These are phyloP conservation scores for Paraconiothyrium brasiliense DNA, from an alignment of 2,329 filamentous ascomycete species.

Conservation along the genomic window DNA sequence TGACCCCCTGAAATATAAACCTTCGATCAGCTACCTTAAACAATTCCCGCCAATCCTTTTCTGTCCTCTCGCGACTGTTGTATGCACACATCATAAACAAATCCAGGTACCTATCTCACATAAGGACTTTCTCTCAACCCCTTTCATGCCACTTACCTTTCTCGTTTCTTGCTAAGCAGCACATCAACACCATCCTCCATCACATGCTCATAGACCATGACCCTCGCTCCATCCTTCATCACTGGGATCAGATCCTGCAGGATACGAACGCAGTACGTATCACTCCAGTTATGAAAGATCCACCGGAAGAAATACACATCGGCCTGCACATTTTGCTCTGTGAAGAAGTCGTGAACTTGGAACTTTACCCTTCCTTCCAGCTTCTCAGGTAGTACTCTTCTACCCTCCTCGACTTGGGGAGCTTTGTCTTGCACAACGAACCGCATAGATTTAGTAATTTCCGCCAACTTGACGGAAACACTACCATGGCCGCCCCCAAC, in stretches of 20 bases:
- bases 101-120: neutral
- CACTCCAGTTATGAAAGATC: constrained; percentile 50
- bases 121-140: neutral
- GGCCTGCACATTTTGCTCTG: neutral
- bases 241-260: constrained; percentile 42
- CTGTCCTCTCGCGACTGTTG: neutral
- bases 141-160: neutral
- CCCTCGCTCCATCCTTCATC: constrained; percentile 28
- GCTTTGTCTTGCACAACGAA: constrained; percentile 1
- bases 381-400: neutral
- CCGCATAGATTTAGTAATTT: neutral
- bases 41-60: neutral
- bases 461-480: neutral
- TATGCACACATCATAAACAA: constrained; percentile 1
- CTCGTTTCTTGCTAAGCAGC: constrained; percentile 1
- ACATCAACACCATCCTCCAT: neutral
- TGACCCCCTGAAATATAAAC: neutral
- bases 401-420: neutral
- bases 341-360: constrained; percentile 4
- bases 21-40: neutral
- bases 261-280: constrained; percentile 47
- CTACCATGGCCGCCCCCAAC: neutral
- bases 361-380: neutral
- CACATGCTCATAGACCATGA: constrained; percentile 19
- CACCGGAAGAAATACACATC: constrained; percentile 22